Evolutionary conservation across 2,329 filamentous ascomycete genomes (phyloP).

Genomic region (Huntiella savannae): DNA sequence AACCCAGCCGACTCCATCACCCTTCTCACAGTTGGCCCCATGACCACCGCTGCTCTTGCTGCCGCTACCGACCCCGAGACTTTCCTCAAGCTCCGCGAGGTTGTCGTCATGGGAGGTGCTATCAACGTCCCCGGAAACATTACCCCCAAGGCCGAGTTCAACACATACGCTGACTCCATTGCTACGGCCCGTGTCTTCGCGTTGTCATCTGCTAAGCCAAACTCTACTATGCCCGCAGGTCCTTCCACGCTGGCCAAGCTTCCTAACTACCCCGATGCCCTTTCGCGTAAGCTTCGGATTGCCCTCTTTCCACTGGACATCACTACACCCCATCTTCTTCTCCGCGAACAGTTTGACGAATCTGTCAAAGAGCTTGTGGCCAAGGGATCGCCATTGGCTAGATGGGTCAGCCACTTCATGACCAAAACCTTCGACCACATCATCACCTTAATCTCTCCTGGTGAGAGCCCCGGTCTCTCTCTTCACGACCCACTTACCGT

Average conservation of each 20-base stretch:
- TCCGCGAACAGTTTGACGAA: constrained; percentile 36
- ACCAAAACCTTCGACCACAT: constrained; percentile 52
- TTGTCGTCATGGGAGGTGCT: constrained; percentile 89
- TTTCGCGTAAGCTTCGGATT: constrained; percentile 45
- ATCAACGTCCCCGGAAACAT: constrained; percentile 67
- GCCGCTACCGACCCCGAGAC: constrained; percentile 76
- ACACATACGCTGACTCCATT: constrained; percentile 73
- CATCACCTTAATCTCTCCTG: constrained; percentile 39
- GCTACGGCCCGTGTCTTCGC: constrained; percentile 62
- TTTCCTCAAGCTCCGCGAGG: constrained; percentile 73
- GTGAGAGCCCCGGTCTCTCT: constrained; percentile 38
- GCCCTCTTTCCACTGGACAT: constrained; percentile 62
- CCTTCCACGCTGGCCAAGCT: constrained; percentile 31
- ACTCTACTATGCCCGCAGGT: constrained; percentile 61
- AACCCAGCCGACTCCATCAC: constrained; percentile 70
- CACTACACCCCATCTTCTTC: constrained; percentile 51
- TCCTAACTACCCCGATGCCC: constrained; percentile 40
- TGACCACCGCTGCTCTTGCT: constrained; percentile 85
- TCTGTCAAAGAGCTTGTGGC: constrained; percentile 35
- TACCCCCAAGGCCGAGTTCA: constrained; percentile 80
- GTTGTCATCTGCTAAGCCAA: constrained; percentile 53
- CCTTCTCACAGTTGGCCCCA: constrained; percentile 74
- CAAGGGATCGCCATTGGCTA: constrained; percentile 50
- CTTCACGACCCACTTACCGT: constrained; percentile 64
- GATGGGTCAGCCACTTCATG: constrained; percentile 57